Base-by-base conservation (phyloP, 805 yeast genomes). In the Suhomyces canberraensis region DNA sequence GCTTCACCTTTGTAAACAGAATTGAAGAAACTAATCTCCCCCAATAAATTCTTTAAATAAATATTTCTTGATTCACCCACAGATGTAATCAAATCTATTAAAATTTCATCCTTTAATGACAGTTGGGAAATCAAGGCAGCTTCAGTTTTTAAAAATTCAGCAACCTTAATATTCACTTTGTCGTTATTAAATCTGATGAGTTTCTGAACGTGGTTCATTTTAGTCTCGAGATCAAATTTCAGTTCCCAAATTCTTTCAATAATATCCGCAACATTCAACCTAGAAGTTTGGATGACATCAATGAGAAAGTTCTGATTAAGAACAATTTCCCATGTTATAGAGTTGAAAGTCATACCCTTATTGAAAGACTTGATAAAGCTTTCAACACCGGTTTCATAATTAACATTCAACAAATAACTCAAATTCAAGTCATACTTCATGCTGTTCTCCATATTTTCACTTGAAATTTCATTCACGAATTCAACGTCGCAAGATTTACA, bases 311-410 rank as follows among this genome's bases (percentile, higher is more conserved):
- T 47, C 17, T 52, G 48, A 33, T 56, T 64, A 17, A 64, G 46
- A 3, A 67, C 29, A 6, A 57, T 51, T 3, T 40, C 45, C 63
- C 71, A 61, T 3, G 73, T 66, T 4, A 39, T 37, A 5, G 48
- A 31, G 15, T 49, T 52, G 47, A 68, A 68, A 6, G 50, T 50
- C 25, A 50, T 53, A 0, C 69, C 69, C n/a, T 52, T 51, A 8
- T 44, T 41, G 41, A 64, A 62, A 4, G 41, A 40, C 9, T 51
- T 51, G 4, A 61, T 28, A 35, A 68, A 68, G 35, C 39, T 42
- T 7, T 38, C 36, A 2, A 42, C 32, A 2, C 71, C 72, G 1
- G 42, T 28, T 1, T 53, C 35, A 28, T 52, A 52, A 38, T 60
- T 54, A 4, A 60, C 47, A 27, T 47, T 58, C 31, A 67, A 50